phyloP scores from a whole-genome alignment of 805 yeast species.

The Candida hispaniensis region DNA sequence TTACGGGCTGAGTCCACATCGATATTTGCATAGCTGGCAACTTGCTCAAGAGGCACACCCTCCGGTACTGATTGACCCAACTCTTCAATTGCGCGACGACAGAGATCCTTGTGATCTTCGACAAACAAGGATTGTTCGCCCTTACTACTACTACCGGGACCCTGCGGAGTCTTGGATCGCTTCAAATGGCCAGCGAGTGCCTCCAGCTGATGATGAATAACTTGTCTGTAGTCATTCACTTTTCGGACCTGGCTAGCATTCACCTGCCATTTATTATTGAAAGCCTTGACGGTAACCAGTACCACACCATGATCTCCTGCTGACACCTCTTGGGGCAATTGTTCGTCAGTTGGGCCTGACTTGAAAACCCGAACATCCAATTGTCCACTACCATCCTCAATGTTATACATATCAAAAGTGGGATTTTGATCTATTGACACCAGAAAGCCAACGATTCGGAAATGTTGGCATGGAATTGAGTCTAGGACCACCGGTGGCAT shows the following conservation, averaged over 20 bases:
- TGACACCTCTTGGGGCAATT: slow-evolving; percentile 28
- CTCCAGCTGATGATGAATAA: slow-evolving; percentile 49
- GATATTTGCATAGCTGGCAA: slow-evolving; percentile 2
- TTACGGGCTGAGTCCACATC: neutral
- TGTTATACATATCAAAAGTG: slow-evolving; percentile 36
- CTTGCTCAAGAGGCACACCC: slow-evolving; percentile 11
- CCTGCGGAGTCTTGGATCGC: slow-evolving; percentile 2
- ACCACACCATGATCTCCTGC: slow-evolving; percentile 40
- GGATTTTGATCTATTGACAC: slow-evolving; percentile 34
- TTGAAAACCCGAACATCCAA: slow-evolving; percentile 44
- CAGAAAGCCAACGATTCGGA: slow-evolving; percentile 49
- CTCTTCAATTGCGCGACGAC: neutral
- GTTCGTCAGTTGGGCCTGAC: slow-evolving; percentile 26
- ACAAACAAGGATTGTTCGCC: slow-evolving; percentile 2
- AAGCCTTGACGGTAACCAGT: slow-evolving; percentile 37
- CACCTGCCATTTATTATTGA: slow-evolving; percentile 41
- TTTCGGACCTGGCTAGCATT: slow-evolving; percentile 40
- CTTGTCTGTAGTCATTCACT: slow-evolving; percentile 46
- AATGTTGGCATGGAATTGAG: slow-evolving; percentile 42
- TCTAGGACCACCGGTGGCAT: slow-evolving; percentile 43
- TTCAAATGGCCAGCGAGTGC: slow-evolving; percentile 34
- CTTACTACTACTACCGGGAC: neutral
- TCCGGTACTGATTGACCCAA: slow-evolving; percentile 4
- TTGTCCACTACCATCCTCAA: slow-evolving; percentile 62
- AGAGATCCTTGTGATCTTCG: slow-evolving; percentile 3